These are phyloP conservation scores for Setaria viridis DNA, from an alignment of 202 grass and related monocot species.

Conservation along the genomic window DNA sequence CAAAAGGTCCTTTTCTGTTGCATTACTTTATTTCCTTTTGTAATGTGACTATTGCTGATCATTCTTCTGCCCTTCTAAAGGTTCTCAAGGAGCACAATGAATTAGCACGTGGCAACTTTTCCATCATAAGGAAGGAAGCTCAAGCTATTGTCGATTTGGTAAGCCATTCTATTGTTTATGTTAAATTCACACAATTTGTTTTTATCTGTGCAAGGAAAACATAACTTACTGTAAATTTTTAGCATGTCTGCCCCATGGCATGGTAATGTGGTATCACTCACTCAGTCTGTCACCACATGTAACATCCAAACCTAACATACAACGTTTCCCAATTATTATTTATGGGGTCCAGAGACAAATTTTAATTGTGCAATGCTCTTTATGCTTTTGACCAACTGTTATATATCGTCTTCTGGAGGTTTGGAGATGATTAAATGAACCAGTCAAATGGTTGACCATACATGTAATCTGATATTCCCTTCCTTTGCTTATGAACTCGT, in stretches of 20 bases:
- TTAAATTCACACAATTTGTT: slow-evolving; percentile 6
- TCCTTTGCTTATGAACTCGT: slow-evolving; percentile 25
- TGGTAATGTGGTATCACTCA: slow-evolving; percentile 7
- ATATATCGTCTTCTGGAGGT: neutral
- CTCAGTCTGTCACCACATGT: neutral
- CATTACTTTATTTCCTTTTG: neutral
- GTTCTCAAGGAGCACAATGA: slow-evolving; percentile 91
- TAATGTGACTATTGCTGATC: slow-evolving; percentile 29
- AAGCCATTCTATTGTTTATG: slow-evolving; percentile 41
- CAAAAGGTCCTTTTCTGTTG: slow-evolving; percentile 68
- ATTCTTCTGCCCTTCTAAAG: slow-evolving; percentile 41
- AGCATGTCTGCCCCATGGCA: neutral
- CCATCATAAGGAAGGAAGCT: slow-evolving; percentile 90
- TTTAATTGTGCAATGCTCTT: slow-evolving; percentile 24
- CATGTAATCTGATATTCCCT: neutral
- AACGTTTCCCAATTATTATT: neutral
- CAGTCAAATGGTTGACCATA: slow-evolving; percentile 22
- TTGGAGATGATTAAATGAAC: slow-evolving; percentile 26
- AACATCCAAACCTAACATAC: neutral
- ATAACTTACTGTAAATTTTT: slow-evolving; percentile 17
- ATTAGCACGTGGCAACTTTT: slow-evolving; percentile 76
- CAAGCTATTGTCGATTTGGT: slow-evolving; percentile 94
- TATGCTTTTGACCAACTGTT: slow-evolving; percentile 18
- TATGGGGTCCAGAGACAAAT: neutral
- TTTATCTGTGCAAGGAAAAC: slow-evolving; percentile 15